A percentile compares a stretch with the other conserved stretches of the same genome.
Evolutionary conservation across 306 rosid species (phyloP).

Genomic region (Morella rubra): DNA sequence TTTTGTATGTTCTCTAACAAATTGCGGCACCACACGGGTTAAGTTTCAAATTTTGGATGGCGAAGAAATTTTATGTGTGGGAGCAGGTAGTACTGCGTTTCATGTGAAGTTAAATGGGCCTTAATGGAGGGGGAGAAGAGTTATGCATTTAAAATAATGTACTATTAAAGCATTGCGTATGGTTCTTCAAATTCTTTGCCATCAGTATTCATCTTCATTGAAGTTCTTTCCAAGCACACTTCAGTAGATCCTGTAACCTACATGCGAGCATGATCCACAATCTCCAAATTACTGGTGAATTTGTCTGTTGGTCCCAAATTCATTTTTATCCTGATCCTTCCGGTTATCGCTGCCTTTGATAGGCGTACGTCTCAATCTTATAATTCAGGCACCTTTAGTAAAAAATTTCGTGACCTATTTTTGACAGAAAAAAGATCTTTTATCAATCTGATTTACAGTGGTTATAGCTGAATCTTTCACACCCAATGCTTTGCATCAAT

Average conservation of each 20-base stretch:
- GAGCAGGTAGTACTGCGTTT: neutral
- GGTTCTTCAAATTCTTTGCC: neutral
- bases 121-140: neutral
- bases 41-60: neutral
- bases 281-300: neutral
- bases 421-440: neutral
- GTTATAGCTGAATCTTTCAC: neutral
- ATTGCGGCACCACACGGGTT: neutral
- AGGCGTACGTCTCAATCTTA: neutral
- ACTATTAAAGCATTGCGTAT: neutral
- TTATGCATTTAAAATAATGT: neutral
- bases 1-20: neutral
- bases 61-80: neutral
- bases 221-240: neutral
- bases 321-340: neutral
- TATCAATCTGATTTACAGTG: neutral
- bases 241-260: neutral
- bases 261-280: slow-evolving; percentile 1
- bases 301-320: neutral
- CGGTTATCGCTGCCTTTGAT: neutral
- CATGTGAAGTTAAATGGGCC: neutral
- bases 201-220: neutral
- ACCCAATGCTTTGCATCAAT: neutral
- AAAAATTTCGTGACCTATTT: slow-evolving; percentile 5
- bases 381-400: neutral